A percentile compares a stretch with the other conserved stretches of the same genome.
Evolutionary conservation across 2,329 filamentous ascomycete species (phyloP).

Genomic region (Ceratocystis cubensis): DNA sequence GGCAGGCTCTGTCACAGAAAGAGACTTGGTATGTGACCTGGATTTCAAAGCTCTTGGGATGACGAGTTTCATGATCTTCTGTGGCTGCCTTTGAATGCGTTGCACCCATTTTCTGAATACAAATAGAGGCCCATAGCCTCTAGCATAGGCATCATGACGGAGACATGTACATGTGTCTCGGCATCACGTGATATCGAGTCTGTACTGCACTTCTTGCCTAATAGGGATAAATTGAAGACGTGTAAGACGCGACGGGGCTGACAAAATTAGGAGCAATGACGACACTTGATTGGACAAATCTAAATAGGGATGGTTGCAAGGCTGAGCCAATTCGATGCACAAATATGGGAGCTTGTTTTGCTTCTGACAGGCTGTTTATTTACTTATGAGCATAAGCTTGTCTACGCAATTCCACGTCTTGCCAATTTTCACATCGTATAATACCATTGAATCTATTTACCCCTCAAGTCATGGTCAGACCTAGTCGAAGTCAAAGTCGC

Average conservation of each 20-base stretch:
- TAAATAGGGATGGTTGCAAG: background rate
- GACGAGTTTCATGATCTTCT: no score
- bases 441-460: background rate
- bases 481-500: constrained; percentile 19
- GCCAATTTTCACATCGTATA: no score
- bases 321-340: background rate
- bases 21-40: no score
- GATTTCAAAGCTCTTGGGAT: no score
- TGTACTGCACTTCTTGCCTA: background rate
- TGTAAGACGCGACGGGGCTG: background rate
- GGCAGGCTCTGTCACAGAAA: no score
- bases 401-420: no score
- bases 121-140: no score
- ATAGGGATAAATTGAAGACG: background rate
- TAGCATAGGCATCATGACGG: no score
- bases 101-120: no score
- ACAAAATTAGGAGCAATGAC: background rate
- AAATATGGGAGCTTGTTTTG: background rate
- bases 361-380: background rate
- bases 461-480: constrained; percentile 13
- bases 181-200: background rate
- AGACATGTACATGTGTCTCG: background rate
- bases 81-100: no score
- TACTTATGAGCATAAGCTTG: background rate
- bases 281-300: background rate